Evolutionary conservation across 768 basidiomycete genomes (phyloP), one percentile per base, ranked within the genome.

Genomic region (Lentinus brumalis): DNA sequence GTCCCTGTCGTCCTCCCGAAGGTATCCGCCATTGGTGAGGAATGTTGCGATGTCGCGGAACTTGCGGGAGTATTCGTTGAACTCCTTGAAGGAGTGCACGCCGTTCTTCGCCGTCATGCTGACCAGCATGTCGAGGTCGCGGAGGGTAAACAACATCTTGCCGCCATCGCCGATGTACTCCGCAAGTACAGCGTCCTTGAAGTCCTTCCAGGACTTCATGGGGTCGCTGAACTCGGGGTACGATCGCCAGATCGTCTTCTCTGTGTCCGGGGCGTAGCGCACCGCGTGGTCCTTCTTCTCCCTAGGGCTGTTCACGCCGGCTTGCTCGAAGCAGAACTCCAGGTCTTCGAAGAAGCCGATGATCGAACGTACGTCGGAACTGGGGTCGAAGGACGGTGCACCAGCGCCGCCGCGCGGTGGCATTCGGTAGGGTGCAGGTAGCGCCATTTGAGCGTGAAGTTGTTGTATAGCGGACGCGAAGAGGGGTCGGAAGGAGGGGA

Each of bases 121-220:
- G 38, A 74, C 62, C 5, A 73, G 57, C 3, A 51, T 35, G 50
- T 71, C 64, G 2, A 74, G 56, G 51, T 74, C 69, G 6, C 60
- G 41, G 0, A 70, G 26, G 16, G 62, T 54, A 53, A 61, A 75
- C 11, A 66, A 61, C 9, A 54, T 49, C 4, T 45, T 51, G 26
- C 65, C 65, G 15, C 62, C 50, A 7, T 49, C 50, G 14, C 63
- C 68, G 14, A 69, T 65, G 50, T 73, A 75, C 31, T 69, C 60
- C 9, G 67, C 66, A 30, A 66, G 47, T 1, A 74, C 65, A 1
- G 59, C 66, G 1, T 65, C 46, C 52, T 67, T 71, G 58, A 73
- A 70, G 1, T 63, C 57, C 9, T 65, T 60, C 47, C 63, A 74
- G 21, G 64, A 56, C 35, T 44, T 26, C 3, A 15, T 38, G 15